phyloP scores from a whole-genome alignment of 2,329 filamentous ascomycete genomes.

The Lasiodiplodia hormozganensis region DNA sequence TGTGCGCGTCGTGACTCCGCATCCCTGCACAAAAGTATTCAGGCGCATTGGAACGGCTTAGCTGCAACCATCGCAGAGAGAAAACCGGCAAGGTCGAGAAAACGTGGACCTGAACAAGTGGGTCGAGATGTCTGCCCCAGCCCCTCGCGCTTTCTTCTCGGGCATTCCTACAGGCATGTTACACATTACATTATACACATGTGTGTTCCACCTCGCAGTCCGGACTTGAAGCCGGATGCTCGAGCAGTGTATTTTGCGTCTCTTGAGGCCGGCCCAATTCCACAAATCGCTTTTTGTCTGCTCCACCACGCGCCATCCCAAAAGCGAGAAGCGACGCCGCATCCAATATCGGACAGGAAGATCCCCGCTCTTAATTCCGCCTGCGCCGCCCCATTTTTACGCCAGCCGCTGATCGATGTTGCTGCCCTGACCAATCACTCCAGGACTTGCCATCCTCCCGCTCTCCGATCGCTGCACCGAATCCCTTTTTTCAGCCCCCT shows the following conservation, averaged over 20 bases:
- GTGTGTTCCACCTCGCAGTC: neutral
- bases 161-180: conserved; percentile 8
- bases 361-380: conserved; percentile 12
- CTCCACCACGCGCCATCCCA: conserved; percentile 22
- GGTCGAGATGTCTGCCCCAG: neutral
- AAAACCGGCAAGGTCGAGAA: conserved; percentile 3
- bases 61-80: conserved; percentile 8
- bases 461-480: conserved; percentile 25
- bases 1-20: conserved; percentile 6
- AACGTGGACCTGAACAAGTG: conserved; percentile 8
- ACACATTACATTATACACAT: conserved; percentile 9
- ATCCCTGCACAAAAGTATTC: conserved; percentile 13
- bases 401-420: conserved; percentile 24
- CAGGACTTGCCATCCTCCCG: conserved; percentile 2
- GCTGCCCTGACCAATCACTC: conserved; percentile 27
- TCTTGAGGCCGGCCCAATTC: conserved; percentile 13
- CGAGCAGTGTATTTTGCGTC: conserved; percentile 2
- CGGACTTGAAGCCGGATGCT: neutral
- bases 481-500: conserved; percentile 23
- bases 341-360: neutral
- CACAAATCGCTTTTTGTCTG: neutral
- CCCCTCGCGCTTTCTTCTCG: neutral
- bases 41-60: conserved; percentile 18
- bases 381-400: conserved; percentile 10
- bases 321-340: conserved; percentile 8